These are phyloP conservation scores for Zancudomyces culisetae DNA, from an alignment of 371 early-diverging fungal species.

Conservation along the genomic window DNA sequence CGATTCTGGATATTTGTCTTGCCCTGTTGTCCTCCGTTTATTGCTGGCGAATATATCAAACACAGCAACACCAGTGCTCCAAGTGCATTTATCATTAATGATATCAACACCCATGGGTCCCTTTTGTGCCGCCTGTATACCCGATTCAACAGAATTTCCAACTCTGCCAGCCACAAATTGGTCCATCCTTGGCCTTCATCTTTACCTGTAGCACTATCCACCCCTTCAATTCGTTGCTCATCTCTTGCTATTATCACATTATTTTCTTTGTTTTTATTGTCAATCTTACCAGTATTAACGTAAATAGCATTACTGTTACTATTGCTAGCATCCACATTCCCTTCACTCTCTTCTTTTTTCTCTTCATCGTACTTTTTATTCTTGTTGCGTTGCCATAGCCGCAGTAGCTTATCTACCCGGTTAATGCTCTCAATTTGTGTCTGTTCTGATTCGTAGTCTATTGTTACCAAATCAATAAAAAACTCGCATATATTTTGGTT, in stretches of 20 bases:
- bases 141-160: conserved; percentile 10
- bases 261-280: too few relatives aligned
- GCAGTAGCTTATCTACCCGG: conserved; percentile 14
- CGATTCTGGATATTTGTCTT: conserved; percentile 21
- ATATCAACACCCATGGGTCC: conserved; percentile 12
- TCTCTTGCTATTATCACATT: too few relatives aligned
- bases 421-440: conserved; percentile 9
- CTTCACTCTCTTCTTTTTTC: conserved; percentile 6
- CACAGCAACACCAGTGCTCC: conserved; percentile 8
- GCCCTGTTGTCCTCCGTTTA: conserved; percentile 7
- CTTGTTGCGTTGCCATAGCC: conserved; percentile 20
- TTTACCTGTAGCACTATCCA: too few relatives aligned
- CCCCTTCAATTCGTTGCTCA: too few relatives aligned
- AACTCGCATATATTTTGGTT: conserved; percentile 38
- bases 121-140: conserved; percentile 11
- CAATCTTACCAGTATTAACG: too few relatives aligned
- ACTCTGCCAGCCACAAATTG: conserved; percentile 7
- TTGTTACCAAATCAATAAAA: conserved; percentile 29
- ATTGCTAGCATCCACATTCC: too few relatives aligned
- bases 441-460: conserved; percentile 19
- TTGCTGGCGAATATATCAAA: conserved; percentile 9
- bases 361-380: conserved; percentile 4
- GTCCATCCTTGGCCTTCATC: background rate
- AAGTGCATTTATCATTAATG: conserved; percentile 1
- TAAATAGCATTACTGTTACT: too few relatives aligned